These are phyloP conservation scores for Paramecium pentaurelia DNA, from an alignment of 73 alveolate genomes.

Conservation along the genomic window DNA sequence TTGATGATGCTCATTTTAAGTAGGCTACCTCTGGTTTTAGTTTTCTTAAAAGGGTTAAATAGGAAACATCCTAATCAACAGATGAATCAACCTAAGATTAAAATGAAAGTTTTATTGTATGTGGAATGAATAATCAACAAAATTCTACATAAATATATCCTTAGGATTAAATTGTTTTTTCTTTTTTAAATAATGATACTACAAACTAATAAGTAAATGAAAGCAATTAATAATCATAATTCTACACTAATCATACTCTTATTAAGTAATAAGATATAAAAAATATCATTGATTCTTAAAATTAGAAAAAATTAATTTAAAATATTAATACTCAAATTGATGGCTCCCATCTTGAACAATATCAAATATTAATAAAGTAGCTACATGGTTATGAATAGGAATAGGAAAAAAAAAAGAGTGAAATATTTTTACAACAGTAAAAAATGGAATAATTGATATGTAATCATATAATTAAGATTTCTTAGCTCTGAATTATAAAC, in stretches of 20 bases:
- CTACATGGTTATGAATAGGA: neutral
- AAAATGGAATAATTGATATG: neutral
- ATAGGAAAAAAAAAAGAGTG: neutral
- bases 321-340: neutral
- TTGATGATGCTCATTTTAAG: neutral
- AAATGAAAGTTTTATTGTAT: neutral
- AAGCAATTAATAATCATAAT: neutral
- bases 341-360: neutral
- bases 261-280: neutral
- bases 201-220: neutral
- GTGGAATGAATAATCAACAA: neutral
- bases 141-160: neutral
- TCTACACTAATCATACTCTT: neutral
- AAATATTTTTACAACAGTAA: neutral
- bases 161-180: neutral
- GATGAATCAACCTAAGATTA: neutral
- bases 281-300: neutral
- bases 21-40: neutral
- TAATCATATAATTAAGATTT: neutral
- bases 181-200: neutral
- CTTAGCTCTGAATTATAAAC: neutral
- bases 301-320: neutral
- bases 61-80: neutral
- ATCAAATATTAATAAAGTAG: neutral
- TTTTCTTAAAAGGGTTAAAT: neutral